Evolutionary conservation across 2,329 filamentous ascomycete genomes (phyloP).

Genomic region (Coniella vitis): DNA sequence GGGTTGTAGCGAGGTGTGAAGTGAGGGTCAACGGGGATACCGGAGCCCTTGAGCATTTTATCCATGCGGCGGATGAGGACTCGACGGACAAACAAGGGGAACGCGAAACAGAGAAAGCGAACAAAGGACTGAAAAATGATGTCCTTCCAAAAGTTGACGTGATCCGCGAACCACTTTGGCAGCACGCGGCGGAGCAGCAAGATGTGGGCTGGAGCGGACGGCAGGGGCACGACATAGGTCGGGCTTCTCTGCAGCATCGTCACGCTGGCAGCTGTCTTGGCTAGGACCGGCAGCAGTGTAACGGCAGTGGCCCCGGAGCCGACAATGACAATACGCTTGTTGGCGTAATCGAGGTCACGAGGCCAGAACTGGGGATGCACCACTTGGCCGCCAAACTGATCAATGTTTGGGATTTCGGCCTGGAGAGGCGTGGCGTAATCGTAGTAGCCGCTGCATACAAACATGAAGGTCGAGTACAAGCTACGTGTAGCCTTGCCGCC

Average conservation of each 20-base stretch:
- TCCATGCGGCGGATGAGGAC: slow-evolving; percentile 40
- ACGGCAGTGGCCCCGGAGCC: slow-evolving; percentile 75
- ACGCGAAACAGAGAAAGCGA: slow-evolving; percentile 43
- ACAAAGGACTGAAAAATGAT: slow-evolving; percentile 41
- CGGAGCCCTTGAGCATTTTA: slow-evolving; percentile 41
- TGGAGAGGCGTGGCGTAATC: slow-evolving; percentile 59
- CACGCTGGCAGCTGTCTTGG: slow-evolving; percentile 56
- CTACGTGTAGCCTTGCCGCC: slow-evolving; percentile 19
- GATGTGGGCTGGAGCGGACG: slow-evolving; percentile 29
- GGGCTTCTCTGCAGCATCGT: slow-evolving; percentile 81
- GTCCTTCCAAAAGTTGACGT: slow-evolving; percentile 42
- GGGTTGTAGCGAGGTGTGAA: slow-evolving; percentile 60
- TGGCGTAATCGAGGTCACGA: slow-evolving; percentile 54
- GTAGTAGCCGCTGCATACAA: slow-evolving; percentile 63
- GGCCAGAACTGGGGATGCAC: slow-evolving; percentile 76
- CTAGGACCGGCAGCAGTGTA: slow-evolving; percentile 66
- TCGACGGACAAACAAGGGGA: slow-evolving; percentile 41
- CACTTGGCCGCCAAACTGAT: slow-evolving; percentile 57
- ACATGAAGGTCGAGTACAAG: slow-evolving; percentile 46
- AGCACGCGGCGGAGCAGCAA: slow-evolving; percentile 34
- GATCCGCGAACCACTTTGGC: slow-evolving; percentile 39
- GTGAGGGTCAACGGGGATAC: slow-evolving; percentile 50
- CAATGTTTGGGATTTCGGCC: slow-evolving; percentile 57
- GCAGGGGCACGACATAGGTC: slow-evolving; percentile 55
- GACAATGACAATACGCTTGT: slow-evolving; percentile 65